Conservation (phyloP, 441 rosid genomes). For the Adansonia gregorii region DNA sequence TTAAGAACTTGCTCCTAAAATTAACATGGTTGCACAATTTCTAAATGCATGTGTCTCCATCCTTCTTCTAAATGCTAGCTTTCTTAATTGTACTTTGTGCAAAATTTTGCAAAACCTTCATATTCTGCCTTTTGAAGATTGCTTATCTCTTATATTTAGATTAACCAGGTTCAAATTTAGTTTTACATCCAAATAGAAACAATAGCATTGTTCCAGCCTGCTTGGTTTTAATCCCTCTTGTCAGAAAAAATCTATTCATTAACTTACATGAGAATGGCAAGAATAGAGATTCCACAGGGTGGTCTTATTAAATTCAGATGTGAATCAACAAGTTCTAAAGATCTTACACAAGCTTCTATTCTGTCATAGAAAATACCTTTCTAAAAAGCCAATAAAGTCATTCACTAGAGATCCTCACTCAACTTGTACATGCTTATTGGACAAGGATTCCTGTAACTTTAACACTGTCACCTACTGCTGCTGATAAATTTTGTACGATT, state of each 20-base stretch:
- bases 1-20: slow-evolving; percentile 6
- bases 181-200: neutral
- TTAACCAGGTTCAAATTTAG: slow-evolving; percentile 1
- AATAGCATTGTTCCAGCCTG: neutral
- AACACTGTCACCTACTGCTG: neutral
- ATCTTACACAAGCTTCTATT: neutral
- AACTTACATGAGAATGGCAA: neutral
- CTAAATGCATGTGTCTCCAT: neutral
- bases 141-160: slow-evolving; percentile 3
- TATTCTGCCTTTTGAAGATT: neutral
- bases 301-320: neutral
- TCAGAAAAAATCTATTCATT: neutral
- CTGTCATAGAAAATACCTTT: neutral
- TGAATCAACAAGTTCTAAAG: neutral
- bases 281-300: neutral
- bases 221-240: slow-evolving; percentile 3
- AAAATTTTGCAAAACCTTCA: neutral
- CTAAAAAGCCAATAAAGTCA: neutral
- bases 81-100: neutral
- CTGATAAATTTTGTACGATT: neutral
- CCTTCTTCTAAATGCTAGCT: neutral
- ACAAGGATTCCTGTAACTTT: neutral
- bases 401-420: neutral
- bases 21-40: neutral
- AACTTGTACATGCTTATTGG: neutral